Percentiles rank a stretch among this genome's conserved stretches.
These are phyloP conservation scores for Rossbeevera mucosa DNA, from an alignment of 768 basidiomycete genomes.

Conservation along the genomic window DNA sequence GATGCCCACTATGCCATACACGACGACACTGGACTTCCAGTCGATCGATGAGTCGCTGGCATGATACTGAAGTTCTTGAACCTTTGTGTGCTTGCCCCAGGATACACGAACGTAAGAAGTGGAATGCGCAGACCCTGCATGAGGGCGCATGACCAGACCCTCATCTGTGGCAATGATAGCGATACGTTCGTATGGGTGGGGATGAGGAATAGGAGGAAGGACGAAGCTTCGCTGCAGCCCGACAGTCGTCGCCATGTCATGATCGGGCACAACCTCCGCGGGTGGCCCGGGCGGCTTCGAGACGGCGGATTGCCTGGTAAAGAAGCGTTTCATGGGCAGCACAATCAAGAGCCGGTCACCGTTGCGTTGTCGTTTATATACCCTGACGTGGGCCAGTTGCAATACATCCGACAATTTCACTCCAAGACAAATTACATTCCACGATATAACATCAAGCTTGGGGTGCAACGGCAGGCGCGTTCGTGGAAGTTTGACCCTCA, in stretches of 20 bases:
- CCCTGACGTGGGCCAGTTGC: background rate
- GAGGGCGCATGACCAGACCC: constrained; percentile 67
- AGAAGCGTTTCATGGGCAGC: constrained; percentile 30
- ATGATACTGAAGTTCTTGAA: constrained; percentile 46
- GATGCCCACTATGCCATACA: constrained; percentile 75
- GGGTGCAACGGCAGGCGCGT: constrained; percentile 38
- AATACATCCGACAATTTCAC: constrained; percentile 3
- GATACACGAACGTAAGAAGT: constrained; percentile 43
- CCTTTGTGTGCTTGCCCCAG: constrained; percentile 55
- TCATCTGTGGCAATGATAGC: constrained; percentile 53
- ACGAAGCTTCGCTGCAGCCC: constrained; percentile 58
- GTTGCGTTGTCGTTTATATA: background rate
- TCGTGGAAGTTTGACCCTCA: constrained; percentile 50
- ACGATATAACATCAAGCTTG: constrained; percentile 26
- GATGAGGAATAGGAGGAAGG: constrained; percentile 70
- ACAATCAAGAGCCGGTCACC: background rate
- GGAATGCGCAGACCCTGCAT: constrained; percentile 30
- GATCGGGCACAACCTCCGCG: background rate
- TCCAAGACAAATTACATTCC: constrained; percentile 15
- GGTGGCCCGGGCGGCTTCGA: background rate
- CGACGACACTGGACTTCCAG: constrained; percentile 55
- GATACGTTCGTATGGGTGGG: constrained; percentile 66
- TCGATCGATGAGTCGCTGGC: constrained; percentile 35
- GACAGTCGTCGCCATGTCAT: constrained; percentile 8
- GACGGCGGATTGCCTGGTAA: constrained; percentile 21